Conservation (phyloP, 2,329 filamentous ascomycete genomes). For the Alternaria panax region DNA sequence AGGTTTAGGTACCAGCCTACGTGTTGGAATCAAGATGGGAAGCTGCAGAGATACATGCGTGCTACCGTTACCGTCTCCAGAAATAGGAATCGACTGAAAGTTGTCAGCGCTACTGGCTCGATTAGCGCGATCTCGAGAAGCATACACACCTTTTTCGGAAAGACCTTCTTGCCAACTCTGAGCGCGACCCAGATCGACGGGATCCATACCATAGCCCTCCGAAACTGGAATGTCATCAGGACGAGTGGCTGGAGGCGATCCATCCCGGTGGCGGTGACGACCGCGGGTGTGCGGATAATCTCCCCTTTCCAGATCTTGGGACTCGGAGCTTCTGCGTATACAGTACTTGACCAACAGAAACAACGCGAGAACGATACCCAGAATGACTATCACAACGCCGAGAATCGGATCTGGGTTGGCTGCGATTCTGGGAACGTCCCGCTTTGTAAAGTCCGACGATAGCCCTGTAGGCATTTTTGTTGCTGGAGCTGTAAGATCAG, state of each 20-base stretch:
- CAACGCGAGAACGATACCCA: background rate
- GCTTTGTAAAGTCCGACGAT: background rate
- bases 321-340: background rate
- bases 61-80: background rate
- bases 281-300: background rate
- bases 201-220: background rate
- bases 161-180: background rate
- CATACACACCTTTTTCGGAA: background rate
- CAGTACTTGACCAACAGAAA: background rate
- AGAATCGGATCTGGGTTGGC: background rate
- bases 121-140: background rate
- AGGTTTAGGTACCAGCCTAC: background rate
- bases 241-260: background rate
- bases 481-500: background rate
- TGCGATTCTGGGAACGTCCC: background rate
- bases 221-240: background rate
- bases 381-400: background rate
- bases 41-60: background rate
- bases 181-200: background rate
- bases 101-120: background rate
- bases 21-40: background rate
- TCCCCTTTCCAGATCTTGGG: background rate
- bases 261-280: background rate
- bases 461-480: background rate
- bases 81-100: background rate